Base-by-base conservation (phyloP, 371 early-diverging fungal species). In the Zychaea mexicana region DNA sequence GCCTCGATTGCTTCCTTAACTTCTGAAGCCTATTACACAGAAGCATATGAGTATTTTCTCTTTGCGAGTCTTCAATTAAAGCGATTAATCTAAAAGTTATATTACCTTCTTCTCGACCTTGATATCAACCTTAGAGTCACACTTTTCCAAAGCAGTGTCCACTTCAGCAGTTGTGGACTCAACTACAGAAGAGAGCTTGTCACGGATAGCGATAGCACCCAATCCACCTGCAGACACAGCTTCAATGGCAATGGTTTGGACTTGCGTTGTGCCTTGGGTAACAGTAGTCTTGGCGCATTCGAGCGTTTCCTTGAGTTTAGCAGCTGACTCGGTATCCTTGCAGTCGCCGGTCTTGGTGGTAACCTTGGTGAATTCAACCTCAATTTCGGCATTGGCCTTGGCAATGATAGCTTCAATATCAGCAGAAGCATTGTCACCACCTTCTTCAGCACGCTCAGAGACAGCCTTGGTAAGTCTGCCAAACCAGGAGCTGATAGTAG, bases 321-420 rank as follows among this genome's bases (percentile, higher is more conserved):
- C 26, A 26, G 49, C 49, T 7, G 49, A 47, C 12, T 47, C 49
- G 8, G 3, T 47, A 12, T 47, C 49, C n/a, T 19, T 24, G 15
- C 9, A 36, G 8, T 52, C 36, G 21, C 17, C 54, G 13, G 53
- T 3, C 52, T 49, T 52, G 24, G 38, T 12, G 17, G 52, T 57
- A n/a, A 57, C 52, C 7, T 49, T 27, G 13, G 53, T 31, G 19
- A 67, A 58, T 27, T 61, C 32, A 17, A 56, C 24, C 13, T 55
- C 33, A 31, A 67, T 61, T 7, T 28, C 33, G 32, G 57, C 46
- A 15, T 36, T 66, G 49, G 74, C 64, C 54, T 72, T 68, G 46
- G 60, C 60, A 52, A 74, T 65, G 54, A 77, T 74, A 10, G 56
- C 38, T 28, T 74, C 71, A 58, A 77, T 77, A 26, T 77, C 74